phyloP scores from a whole-genome alignment of 2,329 filamentous ascomycete genomes.

The Thielaviopsis punctulata region DNA sequence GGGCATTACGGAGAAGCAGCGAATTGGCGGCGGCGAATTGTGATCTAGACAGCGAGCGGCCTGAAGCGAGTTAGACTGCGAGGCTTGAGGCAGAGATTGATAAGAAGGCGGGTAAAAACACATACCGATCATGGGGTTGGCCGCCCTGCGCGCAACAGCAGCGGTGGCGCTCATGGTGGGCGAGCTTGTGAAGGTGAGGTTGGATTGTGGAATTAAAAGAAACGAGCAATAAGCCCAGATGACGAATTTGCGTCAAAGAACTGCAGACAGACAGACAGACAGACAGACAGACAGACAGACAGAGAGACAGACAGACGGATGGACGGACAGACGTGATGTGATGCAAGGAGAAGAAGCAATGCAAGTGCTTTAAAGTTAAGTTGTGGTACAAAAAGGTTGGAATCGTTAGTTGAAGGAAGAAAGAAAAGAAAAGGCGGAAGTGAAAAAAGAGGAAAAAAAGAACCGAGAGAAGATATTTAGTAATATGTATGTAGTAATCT shows the following conservation, averaged over 20 bases:
- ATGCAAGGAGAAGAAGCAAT: background rate
- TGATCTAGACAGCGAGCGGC: conserved; percentile 11
- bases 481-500: background rate
- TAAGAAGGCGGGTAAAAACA: background rate
- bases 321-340: no score
- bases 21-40: conserved; percentile 12
- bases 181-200: background rate
- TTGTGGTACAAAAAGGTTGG: background rate
- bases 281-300: no score
- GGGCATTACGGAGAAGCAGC: conserved; percentile 11
- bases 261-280: no score
- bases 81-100: background rate
- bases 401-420: background rate
- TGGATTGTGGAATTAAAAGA: background rate
- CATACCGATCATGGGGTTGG: conserved; percentile 10
- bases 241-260: background rate
- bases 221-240: background rate
- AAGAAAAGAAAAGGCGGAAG: background rate
- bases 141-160: conserved; percentile 9
- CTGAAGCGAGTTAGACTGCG: conserved; percentile 1
- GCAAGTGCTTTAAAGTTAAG: background rate
- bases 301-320: no score
- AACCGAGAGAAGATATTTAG: background rate
- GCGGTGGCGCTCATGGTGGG: conserved; percentile 10
- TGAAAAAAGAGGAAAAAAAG: background rate